Conservation (phyloP, 2,329 filamentous ascomycete species). For the Trichoderma endophyticum region DNA sequence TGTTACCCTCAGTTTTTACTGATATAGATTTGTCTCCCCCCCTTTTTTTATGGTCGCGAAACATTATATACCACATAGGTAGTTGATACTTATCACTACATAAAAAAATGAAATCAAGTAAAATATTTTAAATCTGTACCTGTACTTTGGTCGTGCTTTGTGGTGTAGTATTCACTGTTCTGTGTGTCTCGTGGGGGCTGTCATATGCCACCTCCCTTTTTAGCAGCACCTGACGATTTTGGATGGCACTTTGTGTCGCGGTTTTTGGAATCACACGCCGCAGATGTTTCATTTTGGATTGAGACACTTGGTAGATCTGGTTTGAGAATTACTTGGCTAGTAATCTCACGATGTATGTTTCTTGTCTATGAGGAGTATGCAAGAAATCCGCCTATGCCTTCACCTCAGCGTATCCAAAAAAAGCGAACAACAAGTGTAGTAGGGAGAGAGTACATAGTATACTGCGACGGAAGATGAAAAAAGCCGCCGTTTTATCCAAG, state of each 20-base stretch:
- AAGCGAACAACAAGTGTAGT: background rate
- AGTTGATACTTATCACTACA: background rate
- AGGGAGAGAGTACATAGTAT: background rate
- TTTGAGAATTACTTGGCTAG: background rate
- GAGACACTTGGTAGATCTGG: background rate
- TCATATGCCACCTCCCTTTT: background rate
- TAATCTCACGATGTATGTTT: background rate
- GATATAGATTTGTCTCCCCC: background rate
- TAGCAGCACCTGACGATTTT: background rate
- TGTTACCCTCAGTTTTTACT: background rate
- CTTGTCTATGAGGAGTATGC: background rate
- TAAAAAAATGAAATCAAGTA: background rate
- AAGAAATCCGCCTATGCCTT: background rate
- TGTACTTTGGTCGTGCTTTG: background rate
- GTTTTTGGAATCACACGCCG: background rate
- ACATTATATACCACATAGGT: background rate
- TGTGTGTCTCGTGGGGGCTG: conserved; percentile 2
- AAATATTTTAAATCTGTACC: background rate
- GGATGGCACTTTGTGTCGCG: background rate
- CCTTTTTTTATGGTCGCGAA: background rate
- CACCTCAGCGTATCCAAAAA: background rate
- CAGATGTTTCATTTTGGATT: background rate
- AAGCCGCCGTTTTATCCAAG: background rate
- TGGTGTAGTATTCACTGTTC: background rate
- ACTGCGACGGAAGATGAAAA: background rate